Percentiles rank a stretch among this genome's conserved stretches.
Evolutionary conservation across 495 filamentous ascomycete species (phyloP).

Genomic region (Parathielavia hyrcaniae): DNA sequence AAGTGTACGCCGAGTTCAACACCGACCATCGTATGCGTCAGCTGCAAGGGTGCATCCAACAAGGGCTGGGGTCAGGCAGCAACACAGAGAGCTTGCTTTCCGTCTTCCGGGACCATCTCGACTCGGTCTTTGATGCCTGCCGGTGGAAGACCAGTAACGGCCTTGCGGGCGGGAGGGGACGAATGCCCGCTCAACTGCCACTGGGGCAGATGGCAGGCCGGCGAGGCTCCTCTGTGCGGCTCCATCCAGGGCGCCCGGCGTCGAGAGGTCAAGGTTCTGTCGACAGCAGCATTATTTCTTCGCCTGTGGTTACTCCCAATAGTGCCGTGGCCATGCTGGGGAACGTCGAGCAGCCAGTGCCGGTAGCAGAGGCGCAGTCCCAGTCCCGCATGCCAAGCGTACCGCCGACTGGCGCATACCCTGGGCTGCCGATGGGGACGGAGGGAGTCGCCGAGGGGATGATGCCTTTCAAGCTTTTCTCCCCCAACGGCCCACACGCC

Average conservation of each 20-base stretch:
- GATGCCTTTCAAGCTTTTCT: not conserved
- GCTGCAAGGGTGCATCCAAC: slow-evolving; percentile 3
- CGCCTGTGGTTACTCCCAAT: not conserved
- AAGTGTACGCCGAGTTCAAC: slow-evolving; percentile 24
- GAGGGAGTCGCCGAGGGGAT: not conserved
- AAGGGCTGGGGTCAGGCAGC: not conserved
- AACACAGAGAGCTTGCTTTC: not conserved
- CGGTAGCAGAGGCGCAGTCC: not conserved
- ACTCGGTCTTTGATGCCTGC: slow-evolving; percentile 5
- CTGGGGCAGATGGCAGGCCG: not conserved
- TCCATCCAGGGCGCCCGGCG: not conserved
- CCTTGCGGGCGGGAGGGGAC: not conserved
- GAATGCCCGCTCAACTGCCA: not conserved
- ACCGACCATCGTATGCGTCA: not conserved
- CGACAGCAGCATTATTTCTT: not conserved
- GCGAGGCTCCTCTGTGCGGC: not conserved
- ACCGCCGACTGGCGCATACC: not conserved
- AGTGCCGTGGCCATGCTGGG: not conserved
- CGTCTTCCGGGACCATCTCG: slow-evolving; percentile 14
- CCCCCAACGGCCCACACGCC: not conserved
- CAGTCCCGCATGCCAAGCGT: not conserved
- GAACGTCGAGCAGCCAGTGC: not conserved
- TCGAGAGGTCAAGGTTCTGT: not conserved
- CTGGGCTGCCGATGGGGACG: not conserved
- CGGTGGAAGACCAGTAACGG: not conserved